These are phyloP conservation scores for Nigrograna mackinnonii DNA, from an alignment of 2,329 filamentous ascomycete genomes.

Conservation along the genomic window DNA sequence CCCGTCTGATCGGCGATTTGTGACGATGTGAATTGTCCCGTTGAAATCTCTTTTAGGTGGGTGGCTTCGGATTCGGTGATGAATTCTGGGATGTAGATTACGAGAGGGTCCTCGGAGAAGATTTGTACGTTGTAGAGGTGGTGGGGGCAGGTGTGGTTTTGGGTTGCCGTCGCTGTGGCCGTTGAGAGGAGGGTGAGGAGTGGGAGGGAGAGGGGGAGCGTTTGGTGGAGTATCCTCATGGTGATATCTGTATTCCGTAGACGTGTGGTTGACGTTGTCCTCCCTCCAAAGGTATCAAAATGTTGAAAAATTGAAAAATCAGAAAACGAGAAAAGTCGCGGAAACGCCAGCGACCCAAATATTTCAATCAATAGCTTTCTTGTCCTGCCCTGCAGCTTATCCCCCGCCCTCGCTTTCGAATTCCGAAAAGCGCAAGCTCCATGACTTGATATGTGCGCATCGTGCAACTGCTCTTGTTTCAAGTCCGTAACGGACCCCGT, in stretches of 20 bases:
- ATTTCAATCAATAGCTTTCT: too few relatives aligned
- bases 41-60: slow-evolving; percentile 56
- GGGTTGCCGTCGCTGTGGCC: slow-evolving; percentile 5
- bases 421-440: too few relatives aligned
- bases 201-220: slow-evolving; percentile 9
- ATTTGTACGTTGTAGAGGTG: slow-evolving; percentile 50
- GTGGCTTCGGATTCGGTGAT: slow-evolving; percentile 52
- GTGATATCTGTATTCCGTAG: too few relatives aligned
- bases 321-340: too few relatives aligned
- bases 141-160: slow-evolving; percentile 32
- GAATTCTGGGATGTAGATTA: slow-evolving; percentile 61
- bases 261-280: too few relatives aligned
- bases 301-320: neutral
- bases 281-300: too few relatives aligned
- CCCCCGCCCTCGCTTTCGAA: too few relatives aligned
- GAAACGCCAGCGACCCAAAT: too few relatives aligned
- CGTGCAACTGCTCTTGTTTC: neutral
- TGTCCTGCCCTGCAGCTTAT: too few relatives aligned
- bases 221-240: slow-evolving; percentile 4
- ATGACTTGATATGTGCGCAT: too few relatives aligned
- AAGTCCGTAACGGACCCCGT: neutral
- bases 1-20: slow-evolving; percentile 22
- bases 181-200: slow-evolving; percentile 9
- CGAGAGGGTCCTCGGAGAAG: slow-evolving; percentile 55
- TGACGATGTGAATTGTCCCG: slow-evolving; percentile 21